These are phyloP conservation scores for Thelonectria olida DNA, from an alignment of 2,329 filamentous ascomycete species.

Conservation along the genomic window DNA sequence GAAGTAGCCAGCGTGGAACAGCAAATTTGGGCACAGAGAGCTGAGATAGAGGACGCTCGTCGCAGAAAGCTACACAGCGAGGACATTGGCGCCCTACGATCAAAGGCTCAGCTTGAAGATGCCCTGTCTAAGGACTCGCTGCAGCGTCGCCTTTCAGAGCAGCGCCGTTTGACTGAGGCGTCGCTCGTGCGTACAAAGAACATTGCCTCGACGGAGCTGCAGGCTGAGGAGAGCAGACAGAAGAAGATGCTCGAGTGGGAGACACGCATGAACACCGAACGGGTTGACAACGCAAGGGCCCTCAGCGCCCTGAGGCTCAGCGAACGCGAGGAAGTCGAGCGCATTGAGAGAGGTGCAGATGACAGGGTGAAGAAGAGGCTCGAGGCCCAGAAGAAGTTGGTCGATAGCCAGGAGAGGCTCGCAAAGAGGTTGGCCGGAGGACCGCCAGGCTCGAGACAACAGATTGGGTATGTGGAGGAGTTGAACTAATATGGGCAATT, in stretches of 20 bases:
- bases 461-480: conserved; percentile 67
- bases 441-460: conserved; percentile 48
- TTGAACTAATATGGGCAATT: conserved; percentile 47
- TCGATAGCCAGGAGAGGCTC: conserved; percentile 56
- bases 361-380: conserved; percentile 55
- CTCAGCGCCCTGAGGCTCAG: conserved; percentile 58
- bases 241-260: conserved; percentile 60
- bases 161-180: conserved; percentile 57
- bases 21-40: conserved; percentile 58
- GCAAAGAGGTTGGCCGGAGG: conserved; percentile 56
- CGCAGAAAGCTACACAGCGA: conserved; percentile 56
- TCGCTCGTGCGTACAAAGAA: conserved; percentile 54
- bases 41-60: conserved; percentile 62
- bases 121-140: conserved; percentile 44
- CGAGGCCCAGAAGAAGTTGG: conserved; percentile 61
- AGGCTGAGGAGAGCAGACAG: conserved; percentile 55
- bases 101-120: conserved; percentile 59
- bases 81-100: conserved; percentile 54
- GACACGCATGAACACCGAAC: conserved; percentile 54
- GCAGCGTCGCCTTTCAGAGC: conserved; percentile 53
- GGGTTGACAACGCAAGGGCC: conserved; percentile 58
- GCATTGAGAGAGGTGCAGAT: conserved; percentile 57
- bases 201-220: conserved; percentile 57
- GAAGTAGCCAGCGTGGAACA: conserved; percentile 63
- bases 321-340: conserved; percentile 62